A percentile compares a stretch with the other conserved stretches of the same genome.
phyloP scores from a whole-genome alignment of 257 asterid species.

The Eucommia ulmoides region DNA sequence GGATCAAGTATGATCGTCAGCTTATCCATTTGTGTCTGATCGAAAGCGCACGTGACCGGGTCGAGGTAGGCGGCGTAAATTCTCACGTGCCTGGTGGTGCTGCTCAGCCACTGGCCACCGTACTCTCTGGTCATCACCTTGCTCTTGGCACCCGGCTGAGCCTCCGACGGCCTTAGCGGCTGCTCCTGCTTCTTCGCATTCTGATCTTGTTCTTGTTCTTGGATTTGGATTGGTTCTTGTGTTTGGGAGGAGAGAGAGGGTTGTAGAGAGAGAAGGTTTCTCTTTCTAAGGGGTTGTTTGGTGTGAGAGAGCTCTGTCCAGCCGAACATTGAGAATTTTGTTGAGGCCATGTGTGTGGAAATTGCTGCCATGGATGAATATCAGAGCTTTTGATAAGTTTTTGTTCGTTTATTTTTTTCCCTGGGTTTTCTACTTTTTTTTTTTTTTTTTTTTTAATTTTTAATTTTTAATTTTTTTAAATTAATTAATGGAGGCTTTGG shows the following conservation, averaged over 20 bases:
- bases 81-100: constrained; percentile 72
- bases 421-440: neutral
- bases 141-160: constrained; percentile 54
- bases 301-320: constrained; percentile 29
- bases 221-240: too few species aligned
- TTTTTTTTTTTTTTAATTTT: neutral
- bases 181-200: constrained; percentile 11
- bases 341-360: constrained; percentile 41
- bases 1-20: constrained; percentile 84
- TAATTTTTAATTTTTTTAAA: neutral
- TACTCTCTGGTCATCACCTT: constrained; percentile 58
- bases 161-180: constrained; percentile 50
- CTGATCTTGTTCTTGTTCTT: constrained; percentile 16
- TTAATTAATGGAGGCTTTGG: neutral
- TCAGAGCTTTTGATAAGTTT: too few species aligned
- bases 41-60: constrained; percentile 69
- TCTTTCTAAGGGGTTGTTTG: constrained; percentile 18
- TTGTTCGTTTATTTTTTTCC: too few species aligned
- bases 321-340: constrained; percentile 40
- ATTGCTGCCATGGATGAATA: constrained; percentile 47
- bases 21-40: constrained; percentile 78
- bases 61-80: constrained; percentile 79
- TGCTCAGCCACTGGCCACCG: constrained; percentile 85
- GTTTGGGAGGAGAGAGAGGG: too few species aligned
- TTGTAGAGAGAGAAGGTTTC: constrained; percentile 20